phyloP scores from a whole-genome alignment of 495 filamentous ascomycete species.

The Echria macrotheca region DNA sequence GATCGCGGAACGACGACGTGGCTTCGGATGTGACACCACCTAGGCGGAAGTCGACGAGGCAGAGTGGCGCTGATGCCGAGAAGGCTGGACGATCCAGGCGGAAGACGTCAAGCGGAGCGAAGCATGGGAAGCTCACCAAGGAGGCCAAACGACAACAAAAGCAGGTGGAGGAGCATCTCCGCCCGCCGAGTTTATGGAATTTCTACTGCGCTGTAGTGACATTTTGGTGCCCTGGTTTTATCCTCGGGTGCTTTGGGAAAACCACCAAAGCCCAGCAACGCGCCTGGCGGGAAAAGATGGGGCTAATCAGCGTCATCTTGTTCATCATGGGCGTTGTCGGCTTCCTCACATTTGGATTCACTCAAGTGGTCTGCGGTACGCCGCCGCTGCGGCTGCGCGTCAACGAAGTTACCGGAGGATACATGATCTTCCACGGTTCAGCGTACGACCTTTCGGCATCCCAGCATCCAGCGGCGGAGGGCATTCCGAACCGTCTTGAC shows the following conservation, averaged over 20 bases:
- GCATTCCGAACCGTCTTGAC: conserved; percentile 54
- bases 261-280: conserved; percentile 80
- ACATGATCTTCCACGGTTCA: conserved; percentile 92
- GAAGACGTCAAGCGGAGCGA: conserved; percentile 26
- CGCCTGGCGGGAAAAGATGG: conserved; percentile 99
- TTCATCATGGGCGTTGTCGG: conserved; percentile 85
- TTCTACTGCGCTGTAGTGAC: conserved; percentile 91
- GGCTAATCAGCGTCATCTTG: conserved; percentile 87
- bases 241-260: conserved; percentile 82
- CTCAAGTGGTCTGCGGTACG: conserved; percentile 71
- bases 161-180: conserved; percentile 62
- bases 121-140: conserved; percentile 47
- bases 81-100: conserved; percentile 29
- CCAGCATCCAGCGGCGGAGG: conserved; percentile 67
- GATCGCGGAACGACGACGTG: conserved; percentile 33
- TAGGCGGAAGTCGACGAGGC: conserved; percentile 19
- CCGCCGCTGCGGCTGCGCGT: conserved; percentile 65
- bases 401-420: conserved; percentile 73
- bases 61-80: conserved; percentile 28
- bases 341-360: conserved; percentile 96
- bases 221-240: conserved; percentile 86
- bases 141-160: conserved; percentile 55
- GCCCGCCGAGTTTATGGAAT: conserved; percentile 86
- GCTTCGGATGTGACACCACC: conserved; percentile 36
- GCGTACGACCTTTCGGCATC: conserved; percentile 77